phyloP scores from a whole-genome alignment of 352 stramenopile genomes.

The Bremia lactucae region DNA sequence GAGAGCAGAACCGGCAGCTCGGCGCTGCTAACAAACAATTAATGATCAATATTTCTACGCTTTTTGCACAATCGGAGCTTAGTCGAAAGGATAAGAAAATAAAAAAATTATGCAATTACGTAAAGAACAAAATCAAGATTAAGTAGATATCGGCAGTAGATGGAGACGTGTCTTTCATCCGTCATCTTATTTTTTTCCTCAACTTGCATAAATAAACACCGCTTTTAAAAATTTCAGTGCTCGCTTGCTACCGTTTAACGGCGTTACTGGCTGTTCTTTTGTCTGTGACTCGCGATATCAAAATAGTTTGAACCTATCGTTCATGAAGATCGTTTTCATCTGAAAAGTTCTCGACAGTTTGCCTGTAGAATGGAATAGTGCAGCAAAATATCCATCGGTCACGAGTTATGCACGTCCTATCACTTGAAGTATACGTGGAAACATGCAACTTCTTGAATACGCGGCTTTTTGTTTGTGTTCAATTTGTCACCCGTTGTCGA shows the following conservation, averaged over 20 bases:
- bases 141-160: too few relatives aligned
- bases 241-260: too few relatives aligned
- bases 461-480: not conserved
- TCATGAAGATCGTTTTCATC: too few relatives aligned
- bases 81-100: constrained; percentile 75
- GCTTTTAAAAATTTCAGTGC: too few relatives aligned
- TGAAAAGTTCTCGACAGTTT: constrained; percentile 6
- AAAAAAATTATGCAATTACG: constrained; percentile 39
- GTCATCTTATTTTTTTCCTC: too few relatives aligned
- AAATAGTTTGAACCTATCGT: too few relatives aligned
- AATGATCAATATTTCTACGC: constrained; percentile 60
- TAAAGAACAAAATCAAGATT: constrained; percentile 21
- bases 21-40: constrained; percentile 46
- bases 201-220: too few relatives aligned
- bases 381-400: constrained; percentile 5
- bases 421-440: constrained; percentile 26
- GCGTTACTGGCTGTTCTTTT: too few relatives aligned
- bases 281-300: too few relatives aligned
- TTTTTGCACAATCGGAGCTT: constrained; percentile 68
- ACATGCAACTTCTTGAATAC: constrained; percentile 19
- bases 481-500: too few relatives aligned
- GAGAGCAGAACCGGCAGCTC: constrained; percentile 49
- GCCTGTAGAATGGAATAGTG: constrained; percentile 3
- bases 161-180: too few relatives aligned
- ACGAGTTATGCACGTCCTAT: constrained; percentile 7